Evolutionary conservation across 1,139 yeast genomes (phyloP).

Genomic region (Pichia sp.): DNA sequence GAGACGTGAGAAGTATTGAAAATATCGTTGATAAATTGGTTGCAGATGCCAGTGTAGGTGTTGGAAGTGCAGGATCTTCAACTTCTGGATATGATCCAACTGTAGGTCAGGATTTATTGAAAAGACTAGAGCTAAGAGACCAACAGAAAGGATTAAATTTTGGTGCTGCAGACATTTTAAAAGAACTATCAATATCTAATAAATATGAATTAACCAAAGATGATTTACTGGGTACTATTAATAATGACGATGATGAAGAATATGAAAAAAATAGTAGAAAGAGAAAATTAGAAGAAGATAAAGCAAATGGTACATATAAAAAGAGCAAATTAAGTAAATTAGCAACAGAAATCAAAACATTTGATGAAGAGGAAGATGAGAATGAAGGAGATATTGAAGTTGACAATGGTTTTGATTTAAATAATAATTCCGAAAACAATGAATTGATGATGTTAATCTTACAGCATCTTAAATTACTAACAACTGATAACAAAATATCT

Average conservation of each 20-base stretch:
- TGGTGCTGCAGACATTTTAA: conserved; percentile 48
- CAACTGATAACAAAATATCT: conserved; percentile 38
- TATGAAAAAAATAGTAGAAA: conserved; percentile 29
- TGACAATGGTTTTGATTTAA: conserved; percentile 12
- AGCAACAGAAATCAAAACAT: conserved; percentile 12
- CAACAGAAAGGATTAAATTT: conserved; percentile 32
- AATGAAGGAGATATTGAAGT: conserved; percentile 28
- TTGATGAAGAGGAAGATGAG: conserved; percentile 23
- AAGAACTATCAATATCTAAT: conserved; percentile 37
- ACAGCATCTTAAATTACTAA: conserved; percentile 47
- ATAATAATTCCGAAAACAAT: conserved; percentile 13
- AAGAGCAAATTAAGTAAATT: conserved; percentile 23
- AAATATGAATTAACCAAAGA: conserved; percentile 16
- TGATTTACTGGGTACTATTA: conserved; percentile 47
- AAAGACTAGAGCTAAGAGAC: conserved; percentile 22
- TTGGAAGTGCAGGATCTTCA: conserved; percentile 16
- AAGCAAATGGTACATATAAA: conserved; percentile 11
- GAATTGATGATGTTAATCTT: conserved; percentile 25
- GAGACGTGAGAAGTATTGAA: conserved; percentile 31
- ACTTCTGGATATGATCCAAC: conserved; percentile 30
- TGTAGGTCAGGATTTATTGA: conserved; percentile 16
- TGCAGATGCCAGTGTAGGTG: conserved; percentile 21
- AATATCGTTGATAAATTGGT: conserved; percentile 22
- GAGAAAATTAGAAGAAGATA: conserved; percentile 19
- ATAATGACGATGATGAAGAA: conserved; percentile 30